phyloP scores from a whole-genome alignment of 2,329 filamentous ascomycete genomes.

The Bipolaris sorokiniana region DNA sequence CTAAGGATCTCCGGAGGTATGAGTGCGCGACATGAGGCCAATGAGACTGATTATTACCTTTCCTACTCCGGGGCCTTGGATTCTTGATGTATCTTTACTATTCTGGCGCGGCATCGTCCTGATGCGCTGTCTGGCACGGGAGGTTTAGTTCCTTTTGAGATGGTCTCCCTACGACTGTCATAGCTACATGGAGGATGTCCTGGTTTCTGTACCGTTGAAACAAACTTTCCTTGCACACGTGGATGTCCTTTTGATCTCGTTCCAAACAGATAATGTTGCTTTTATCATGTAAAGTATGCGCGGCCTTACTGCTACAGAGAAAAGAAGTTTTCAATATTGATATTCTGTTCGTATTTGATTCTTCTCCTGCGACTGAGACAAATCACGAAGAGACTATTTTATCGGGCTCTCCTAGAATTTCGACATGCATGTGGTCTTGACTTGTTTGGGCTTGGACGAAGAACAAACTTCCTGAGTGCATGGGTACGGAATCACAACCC shows the following conservation, averaged over 20 bases:
- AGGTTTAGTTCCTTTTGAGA: conserved; percentile 3
- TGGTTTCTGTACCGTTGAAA: conserved; percentile 7
- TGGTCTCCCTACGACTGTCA: background rate
- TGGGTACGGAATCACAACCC: too few relatives aligned
- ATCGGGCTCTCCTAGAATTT: too few relatives aligned
- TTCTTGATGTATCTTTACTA: conserved; percentile 5
- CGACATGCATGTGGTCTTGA: too few relatives aligned
- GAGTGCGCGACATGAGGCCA: conserved; percentile 10
- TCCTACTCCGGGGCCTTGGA: conserved; percentile 5
- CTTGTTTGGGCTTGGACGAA: too few relatives aligned
- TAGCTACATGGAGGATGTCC: conserved; percentile 3
- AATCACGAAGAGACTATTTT: too few relatives aligned
- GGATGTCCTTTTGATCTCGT: conserved; percentile 4
- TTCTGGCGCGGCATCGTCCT: background rate
- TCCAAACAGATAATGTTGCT: conserved; percentile 1
- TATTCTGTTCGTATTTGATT: background rate
- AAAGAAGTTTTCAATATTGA: background rate
- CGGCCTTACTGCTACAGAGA: conserved; percentile 2
- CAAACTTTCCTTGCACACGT: conserved; percentile 1
- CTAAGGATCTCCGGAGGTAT: conserved; percentile 7
- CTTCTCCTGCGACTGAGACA: background rate
- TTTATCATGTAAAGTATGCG: conserved; percentile 8
- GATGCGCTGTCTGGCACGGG: conserved; percentile 1
- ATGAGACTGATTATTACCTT: conserved; percentile 13
- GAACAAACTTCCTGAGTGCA: too few relatives aligned